These are phyloP conservation scores for Halophytophthora batemanensis DNA, from an alignment of 352 stramenopile species.

Conservation along the genomic window DNA sequence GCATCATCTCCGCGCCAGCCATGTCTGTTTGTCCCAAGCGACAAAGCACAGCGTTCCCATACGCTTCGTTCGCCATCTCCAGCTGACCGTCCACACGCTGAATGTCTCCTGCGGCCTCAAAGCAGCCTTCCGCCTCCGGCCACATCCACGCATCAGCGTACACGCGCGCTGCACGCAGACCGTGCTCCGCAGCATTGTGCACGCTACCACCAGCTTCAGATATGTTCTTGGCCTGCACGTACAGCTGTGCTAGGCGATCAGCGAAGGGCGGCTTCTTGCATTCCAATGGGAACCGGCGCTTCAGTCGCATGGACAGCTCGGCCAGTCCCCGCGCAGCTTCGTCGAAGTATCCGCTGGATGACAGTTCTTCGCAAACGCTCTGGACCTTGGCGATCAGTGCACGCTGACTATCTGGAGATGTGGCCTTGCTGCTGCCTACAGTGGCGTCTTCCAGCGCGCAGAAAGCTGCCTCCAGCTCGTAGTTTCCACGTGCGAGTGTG, in stretches of 20 bases:
- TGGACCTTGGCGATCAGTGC: conserved; percentile 41
- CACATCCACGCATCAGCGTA: conserved; percentile 58
- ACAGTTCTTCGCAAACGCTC: conserved; percentile 54
- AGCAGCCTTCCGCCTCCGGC: conserved; percentile 49
- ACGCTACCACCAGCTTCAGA: conserved; percentile 51
- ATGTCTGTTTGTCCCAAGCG: conserved; percentile 58
- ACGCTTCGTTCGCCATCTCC: conserved; percentile 47
- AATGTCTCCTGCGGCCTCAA: conserved; percentile 51
- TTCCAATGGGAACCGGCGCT: conserved; percentile 58
- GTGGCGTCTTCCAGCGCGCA: conserved; percentile 53
- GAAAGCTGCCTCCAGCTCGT: conserved; percentile 62
- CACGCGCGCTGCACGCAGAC: conserved; percentile 38
- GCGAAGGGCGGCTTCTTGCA: conserved; percentile 31
- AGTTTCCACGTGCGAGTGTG: conserved; percentile 43
- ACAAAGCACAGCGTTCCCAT: conserved; percentile 58
- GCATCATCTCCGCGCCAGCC: conserved; percentile 48
- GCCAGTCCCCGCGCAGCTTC: conserved; percentile 57
- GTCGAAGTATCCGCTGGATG: conserved; percentile 59
- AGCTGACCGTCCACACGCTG: conserved; percentile 32
- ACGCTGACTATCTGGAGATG: conserved; percentile 35
- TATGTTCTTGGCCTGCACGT: conserved; percentile 50
- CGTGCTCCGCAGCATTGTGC: conserved; percentile 48
- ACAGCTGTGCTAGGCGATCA: conserved; percentile 43
- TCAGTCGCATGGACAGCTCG: conserved; percentile 56
- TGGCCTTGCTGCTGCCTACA: conserved; percentile 4